A percentile compares a stretch with the other conserved stretches of the same genome.
phyloP scores from a whole-genome alignment of 2,329 filamentous ascomycete genomes.

The Neofusicoccum sp. region DNA sequence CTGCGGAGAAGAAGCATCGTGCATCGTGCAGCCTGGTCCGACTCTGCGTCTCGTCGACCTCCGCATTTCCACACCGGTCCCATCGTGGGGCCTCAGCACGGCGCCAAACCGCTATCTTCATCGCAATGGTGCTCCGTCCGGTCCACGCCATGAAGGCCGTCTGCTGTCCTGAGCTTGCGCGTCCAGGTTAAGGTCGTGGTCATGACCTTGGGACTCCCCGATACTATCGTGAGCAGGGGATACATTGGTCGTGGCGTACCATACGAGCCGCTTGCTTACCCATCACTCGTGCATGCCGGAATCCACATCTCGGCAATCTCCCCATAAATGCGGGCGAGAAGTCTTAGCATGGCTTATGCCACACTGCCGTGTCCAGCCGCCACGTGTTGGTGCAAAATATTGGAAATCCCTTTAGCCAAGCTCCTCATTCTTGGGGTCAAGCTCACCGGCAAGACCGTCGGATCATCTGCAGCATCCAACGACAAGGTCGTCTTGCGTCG shows the following conservation, averaged over 20 bases:
- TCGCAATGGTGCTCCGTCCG: background rate
- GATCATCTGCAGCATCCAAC: background rate
- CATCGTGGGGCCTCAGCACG: too few relatives aligned
- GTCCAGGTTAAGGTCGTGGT: background rate
- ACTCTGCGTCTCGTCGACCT: too few relatives aligned
- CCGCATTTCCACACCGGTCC: too few relatives aligned
- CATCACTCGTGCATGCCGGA: background rate
- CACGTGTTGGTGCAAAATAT: background rate
- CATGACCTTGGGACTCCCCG: background rate
- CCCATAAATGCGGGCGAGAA: background rate
- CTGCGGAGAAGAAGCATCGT: too few relatives aligned
- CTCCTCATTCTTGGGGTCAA: background rate
- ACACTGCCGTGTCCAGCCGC: background rate
- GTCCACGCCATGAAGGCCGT: background rate
- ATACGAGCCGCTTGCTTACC: background rate
- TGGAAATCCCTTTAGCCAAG: slow-evolving; percentile 1
- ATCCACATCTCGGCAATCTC: background rate
- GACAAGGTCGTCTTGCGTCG: background rate
- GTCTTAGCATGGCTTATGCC: slow-evolving; percentile 12
- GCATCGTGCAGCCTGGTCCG: too few relatives aligned
- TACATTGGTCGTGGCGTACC: background rate
- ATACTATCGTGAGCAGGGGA: background rate
- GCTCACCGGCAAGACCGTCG: background rate
- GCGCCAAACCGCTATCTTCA: background rate
- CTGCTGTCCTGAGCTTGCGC: background rate